phyloP scores from a whole-genome alignment of 805 yeast species.

The Nematodospora valgi region DNA sequence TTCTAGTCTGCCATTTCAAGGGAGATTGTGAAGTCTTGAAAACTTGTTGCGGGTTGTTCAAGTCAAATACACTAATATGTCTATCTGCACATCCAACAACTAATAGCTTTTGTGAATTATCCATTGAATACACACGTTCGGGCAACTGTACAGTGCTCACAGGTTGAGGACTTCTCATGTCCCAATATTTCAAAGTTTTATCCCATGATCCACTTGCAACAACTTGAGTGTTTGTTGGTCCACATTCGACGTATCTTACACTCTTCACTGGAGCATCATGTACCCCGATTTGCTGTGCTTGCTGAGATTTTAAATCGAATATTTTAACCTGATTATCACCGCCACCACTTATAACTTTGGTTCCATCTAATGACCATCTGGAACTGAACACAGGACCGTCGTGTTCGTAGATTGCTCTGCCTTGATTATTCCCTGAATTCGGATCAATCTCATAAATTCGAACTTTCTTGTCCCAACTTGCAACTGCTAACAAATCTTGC shows the following conservation, averaged over 20 bases:
- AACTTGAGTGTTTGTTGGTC: constrained; percentile 77
- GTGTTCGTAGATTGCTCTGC: constrained; percentile 86
- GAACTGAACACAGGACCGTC: constrained; percentile 82
- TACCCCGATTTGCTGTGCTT: constrained; percentile 76
- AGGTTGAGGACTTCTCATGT: constrained; percentile 79
- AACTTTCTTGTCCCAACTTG: constrained; percentile 95
- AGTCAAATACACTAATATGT: constrained; percentile 71
- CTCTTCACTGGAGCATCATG: constrained; percentile 79
- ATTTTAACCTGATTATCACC: constrained; percentile 84
- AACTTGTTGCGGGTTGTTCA: constrained; percentile 78
- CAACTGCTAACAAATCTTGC: constrained; percentile 74
- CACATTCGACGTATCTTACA: constrained; percentile 77
- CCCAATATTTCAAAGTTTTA: constrained; percentile 93
- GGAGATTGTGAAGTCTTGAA: constrained; percentile 75
- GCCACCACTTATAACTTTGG: constrained; percentile 68
- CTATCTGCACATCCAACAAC: constrained; percentile 95
- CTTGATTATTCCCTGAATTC: constrained; percentile 73
- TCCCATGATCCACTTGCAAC: constrained; percentile 97
- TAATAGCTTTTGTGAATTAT: constrained; percentile 69
- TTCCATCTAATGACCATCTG: constrained; percentile 83
- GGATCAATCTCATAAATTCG: constrained; percentile 83
- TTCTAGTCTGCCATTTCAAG: constrained; percentile 83
- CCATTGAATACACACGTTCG: constrained; percentile 90
- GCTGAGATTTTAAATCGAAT: constrained; percentile 80
- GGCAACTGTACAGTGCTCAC: constrained; percentile 79